Conservation (phyloP, 2,329 filamentous ascomycete species). For the Alternaria ethzedia region DNA sequence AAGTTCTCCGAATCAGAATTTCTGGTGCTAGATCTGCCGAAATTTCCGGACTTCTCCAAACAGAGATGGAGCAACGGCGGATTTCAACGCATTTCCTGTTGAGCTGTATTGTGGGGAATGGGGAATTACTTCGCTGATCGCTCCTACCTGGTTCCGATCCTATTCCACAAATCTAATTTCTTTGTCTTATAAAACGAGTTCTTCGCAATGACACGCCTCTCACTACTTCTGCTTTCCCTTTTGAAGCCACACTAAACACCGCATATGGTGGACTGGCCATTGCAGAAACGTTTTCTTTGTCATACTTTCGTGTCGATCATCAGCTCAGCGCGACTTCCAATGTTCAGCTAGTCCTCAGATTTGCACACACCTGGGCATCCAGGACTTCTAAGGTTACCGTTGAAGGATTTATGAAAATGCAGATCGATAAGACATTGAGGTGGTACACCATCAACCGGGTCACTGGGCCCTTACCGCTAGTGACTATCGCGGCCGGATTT, state of each 20-base stretch:
- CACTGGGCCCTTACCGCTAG: not conserved
- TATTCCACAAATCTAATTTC: not conserved
- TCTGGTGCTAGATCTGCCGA: not conserved
- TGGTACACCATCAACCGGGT: not conserved
- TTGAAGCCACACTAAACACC: not conserved
- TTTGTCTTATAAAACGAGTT: not conserved
- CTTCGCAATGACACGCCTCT: not conserved
- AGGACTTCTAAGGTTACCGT: not conserved
- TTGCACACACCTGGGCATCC: not conserved
- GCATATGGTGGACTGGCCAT: not conserved
- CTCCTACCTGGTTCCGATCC: not conserved
- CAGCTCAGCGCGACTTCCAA: not conserved
- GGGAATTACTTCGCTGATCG: not conserved
- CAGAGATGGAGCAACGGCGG: not conserved
- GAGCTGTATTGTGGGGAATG: not conserved
- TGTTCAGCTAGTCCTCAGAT: not conserved
- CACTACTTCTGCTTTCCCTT: not conserved
- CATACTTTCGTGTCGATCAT: not conserved
- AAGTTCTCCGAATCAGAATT: not conserved
- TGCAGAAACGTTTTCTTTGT: not conserved
- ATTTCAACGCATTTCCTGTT: not conserved
- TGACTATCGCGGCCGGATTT: not conserved
- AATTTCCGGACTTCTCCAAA: not conserved
- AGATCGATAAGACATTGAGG: not conserved
- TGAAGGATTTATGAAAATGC: not conserved